Evolutionary conservation across 208 protist species (phyloP).

Genomic region (Herpetomonas samuelpessoai): DNA sequence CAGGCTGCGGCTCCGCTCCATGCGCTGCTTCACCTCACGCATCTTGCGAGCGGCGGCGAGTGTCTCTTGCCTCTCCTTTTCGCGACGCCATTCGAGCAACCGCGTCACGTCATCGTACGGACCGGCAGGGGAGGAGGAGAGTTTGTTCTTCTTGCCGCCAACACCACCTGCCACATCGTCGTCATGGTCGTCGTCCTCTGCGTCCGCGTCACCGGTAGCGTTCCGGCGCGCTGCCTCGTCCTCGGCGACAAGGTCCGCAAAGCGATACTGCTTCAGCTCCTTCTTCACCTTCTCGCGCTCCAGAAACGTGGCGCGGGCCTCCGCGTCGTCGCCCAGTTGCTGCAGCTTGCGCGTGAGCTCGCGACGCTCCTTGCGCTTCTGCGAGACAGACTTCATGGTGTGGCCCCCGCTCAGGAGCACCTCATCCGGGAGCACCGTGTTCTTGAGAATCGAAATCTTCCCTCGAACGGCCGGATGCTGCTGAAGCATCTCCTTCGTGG

Average conservation of each 20-base stretch:
- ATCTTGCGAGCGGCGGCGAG: slow-evolving; percentile 44
- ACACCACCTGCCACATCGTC: slow-evolving; percentile 14
- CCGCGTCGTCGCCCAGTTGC: slow-evolving; percentile 24
- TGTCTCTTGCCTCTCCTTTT: slow-evolving; percentile 39
- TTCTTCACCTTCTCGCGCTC: slow-evolving; percentile 46
- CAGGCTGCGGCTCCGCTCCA: slow-evolving; percentile 80
- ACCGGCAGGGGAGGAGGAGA: slow-evolving; percentile 14
- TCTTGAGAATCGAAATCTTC: slow-evolving; percentile 56
- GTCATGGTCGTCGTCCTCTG: neutral
- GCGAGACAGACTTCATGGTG: slow-evolving; percentile 58
- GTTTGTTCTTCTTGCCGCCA: neutral
- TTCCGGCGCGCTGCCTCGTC: slow-evolving; percentile 4
- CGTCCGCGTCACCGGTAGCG: neutral
- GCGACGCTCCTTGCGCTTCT: slow-evolving; percentile 71
- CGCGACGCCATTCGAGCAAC: slow-evolving; percentile 35
- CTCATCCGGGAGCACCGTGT: slow-evolving; percentile 83
- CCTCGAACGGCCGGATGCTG: slow-evolving; percentile 83
- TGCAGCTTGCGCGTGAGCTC: slow-evolving; percentile 63
- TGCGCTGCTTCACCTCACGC: slow-evolving; percentile 77
- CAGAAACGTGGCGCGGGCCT: slow-evolving; percentile 33
- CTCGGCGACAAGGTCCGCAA: slow-evolving; percentile 39
- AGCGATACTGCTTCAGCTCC: slow-evolving; percentile 65
- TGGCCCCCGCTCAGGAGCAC: slow-evolving; percentile 64
- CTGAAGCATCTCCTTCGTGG: slow-evolving; percentile 81
- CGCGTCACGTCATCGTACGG: slow-evolving; percentile 45